These are phyloP conservation scores for Ailanthus altissimus DNA, from an alignment of 345 rosid genomes.

Conservation along the genomic window DNA sequence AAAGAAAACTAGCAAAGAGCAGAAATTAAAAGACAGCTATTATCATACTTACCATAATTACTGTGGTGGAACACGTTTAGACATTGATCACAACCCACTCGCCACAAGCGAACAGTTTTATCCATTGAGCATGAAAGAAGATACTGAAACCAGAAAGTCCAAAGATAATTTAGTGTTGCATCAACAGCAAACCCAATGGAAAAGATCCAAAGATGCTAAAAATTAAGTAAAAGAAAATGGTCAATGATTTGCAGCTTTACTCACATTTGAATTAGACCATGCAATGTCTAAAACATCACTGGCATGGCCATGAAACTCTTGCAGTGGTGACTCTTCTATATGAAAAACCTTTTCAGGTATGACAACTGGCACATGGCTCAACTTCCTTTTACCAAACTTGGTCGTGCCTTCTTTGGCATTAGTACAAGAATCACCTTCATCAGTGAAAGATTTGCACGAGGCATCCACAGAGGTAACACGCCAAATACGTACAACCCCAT, in stretches of 20 bases:
- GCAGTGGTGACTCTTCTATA: constrained; percentile 69
- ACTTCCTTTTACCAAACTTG: constrained; percentile 32
- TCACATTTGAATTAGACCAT: constrained; percentile 86
- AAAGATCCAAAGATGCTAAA: background rate
- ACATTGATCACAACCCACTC: constrained; percentile 51
- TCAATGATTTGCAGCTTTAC: constrained; percentile 23
- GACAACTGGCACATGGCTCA: constrained; percentile 35
- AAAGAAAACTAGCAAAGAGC: background rate
- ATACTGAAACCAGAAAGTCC: constrained; percentile 44
- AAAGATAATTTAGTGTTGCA: constrained; percentile 9
- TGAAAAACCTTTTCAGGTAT: constrained; percentile 67
- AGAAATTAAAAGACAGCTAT: background rate
- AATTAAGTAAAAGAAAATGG: background rate
- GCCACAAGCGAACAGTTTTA: constrained; percentile 80
- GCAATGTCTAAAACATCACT: constrained; percentile 75
- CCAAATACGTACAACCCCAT: constrained; percentile 79
- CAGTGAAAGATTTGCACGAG: constrained; percentile 31
- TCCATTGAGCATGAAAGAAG: constrained; percentile 83
- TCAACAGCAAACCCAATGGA: background rate
- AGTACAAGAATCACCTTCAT: constrained; percentile 20
- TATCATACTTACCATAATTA: constrained; percentile 56
- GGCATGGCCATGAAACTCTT: constrained; percentile 68
- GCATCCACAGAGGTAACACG: constrained; percentile 46
- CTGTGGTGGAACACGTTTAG: constrained; percentile 60
- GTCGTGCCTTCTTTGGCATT: constrained; percentile 23